Evolutionary conservation across 352 stramenopile species (phyloP).

Genomic region (Phytophthora vignae): DNA sequence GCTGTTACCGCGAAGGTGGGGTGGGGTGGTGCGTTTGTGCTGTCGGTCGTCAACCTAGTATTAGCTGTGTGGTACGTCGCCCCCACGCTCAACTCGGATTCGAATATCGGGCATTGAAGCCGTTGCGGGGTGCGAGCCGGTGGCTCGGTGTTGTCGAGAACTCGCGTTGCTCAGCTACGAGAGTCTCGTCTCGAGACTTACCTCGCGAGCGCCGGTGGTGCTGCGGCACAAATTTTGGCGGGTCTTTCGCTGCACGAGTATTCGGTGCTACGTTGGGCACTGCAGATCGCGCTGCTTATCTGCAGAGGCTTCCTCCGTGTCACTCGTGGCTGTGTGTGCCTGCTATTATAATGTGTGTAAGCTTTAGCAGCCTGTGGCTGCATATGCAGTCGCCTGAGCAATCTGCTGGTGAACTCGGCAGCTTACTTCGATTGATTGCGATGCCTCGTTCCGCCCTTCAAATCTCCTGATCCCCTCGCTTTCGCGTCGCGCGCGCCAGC

Average conservation of each 20-base stretch:
- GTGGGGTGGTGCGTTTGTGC: too few relatives aligned
- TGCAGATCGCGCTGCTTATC: conserved; percentile 33
- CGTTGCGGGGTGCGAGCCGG: not conserved
- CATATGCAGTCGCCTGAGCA: not conserved
- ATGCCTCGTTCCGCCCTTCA: conserved; percentile 18
- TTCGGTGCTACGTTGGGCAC: conserved; percentile 24
- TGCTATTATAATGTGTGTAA: not conserved
- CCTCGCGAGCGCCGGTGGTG: conserved; percentile 2
- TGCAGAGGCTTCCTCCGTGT: conserved; percentile 23
- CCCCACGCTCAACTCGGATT: not conserved
- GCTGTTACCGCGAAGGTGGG: too few relatives aligned
- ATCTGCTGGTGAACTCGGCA: not conserved
- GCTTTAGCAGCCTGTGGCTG: not conserved
- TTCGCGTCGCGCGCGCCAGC: conserved; percentile 24
- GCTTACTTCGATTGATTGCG: too few relatives aligned
- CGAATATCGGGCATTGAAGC: not conserved
- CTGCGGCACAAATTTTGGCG: conserved; percentile 19
- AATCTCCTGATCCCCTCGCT: conserved; percentile 12
- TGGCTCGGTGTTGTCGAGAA: not conserved
- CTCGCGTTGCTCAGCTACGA: conserved; percentile 6
- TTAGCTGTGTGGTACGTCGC: too few relatives aligned
- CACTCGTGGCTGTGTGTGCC: conserved; percentile 6
- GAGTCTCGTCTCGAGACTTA: too few relatives aligned
- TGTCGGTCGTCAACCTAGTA: too few relatives aligned
- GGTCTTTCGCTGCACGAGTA: conserved; percentile 37